Evolutionary conservation across 116 monocot species (phyloP).

Genomic region (Thalassia testudinum): DNA sequence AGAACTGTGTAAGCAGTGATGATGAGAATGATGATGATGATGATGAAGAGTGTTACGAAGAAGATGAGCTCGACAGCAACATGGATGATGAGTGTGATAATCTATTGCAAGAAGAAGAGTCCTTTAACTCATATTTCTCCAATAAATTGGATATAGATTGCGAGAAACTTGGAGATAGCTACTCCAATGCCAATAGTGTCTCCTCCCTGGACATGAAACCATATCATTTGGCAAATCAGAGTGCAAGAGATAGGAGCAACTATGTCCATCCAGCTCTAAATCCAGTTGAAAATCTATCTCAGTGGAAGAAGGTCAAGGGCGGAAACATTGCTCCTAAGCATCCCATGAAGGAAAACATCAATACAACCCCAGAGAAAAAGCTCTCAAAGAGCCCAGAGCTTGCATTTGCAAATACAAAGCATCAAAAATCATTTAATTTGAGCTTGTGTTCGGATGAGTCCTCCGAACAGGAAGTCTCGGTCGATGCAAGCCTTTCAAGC

Average conservation of each 20-base stretch:
- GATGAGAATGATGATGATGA: slow-evolving; percentile 19
- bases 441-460: slow-evolving; percentile 3
- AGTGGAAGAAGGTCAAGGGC: slow-evolving; percentile 66
- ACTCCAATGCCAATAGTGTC: neutral
- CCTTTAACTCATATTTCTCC: slow-evolving; percentile 71
- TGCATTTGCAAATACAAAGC: too few relatives aligned
- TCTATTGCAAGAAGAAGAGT: slow-evolving; percentile 72
- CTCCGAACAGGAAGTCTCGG: slow-evolving; percentile 29
- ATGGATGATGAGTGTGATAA: slow-evolving; percentile 6
- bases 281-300: slow-evolving; percentile 72
- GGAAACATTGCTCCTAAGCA: slow-evolving; percentile 18
- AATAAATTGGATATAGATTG: slow-evolving; percentile 23
- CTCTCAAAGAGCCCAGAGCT: slow-evolving; percentile 12
- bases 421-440: too few relatives aligned
- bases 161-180: neutral
- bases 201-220: slow-evolving; percentile 10
- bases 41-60: slow-evolving; percentile 8
- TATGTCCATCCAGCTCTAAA: slow-evolving; percentile 59
- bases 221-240: slow-evolving; percentile 5
- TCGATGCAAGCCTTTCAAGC: slow-evolving; percentile 71
- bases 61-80: slow-evolving; percentile 24
- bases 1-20: slow-evolving; percentile 37
- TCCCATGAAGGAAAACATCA: slow-evolving; percentile 41
- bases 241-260: slow-evolving; percentile 41
- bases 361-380: neutral